Percentiles rank a stretch among this genome's conserved stretches.
These are phyloP conservation scores for Chaetomium fimeti DNA, from an alignment of 495 filamentous ascomycete species.

Conservation along the genomic window DNA sequence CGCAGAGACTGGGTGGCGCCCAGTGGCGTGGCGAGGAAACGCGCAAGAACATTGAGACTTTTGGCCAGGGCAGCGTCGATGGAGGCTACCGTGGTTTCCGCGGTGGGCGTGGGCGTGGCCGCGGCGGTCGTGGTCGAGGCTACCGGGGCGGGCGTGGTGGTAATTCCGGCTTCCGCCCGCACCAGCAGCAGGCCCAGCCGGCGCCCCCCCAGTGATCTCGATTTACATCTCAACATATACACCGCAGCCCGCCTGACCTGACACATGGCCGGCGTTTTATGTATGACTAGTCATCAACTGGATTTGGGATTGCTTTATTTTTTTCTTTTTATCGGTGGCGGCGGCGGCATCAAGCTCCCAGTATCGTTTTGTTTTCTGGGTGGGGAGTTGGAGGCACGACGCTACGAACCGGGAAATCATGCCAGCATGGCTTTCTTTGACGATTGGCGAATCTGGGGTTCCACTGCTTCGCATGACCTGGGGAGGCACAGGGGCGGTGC, in stretches of 20 bases:
- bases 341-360: conserved; percentile 7
- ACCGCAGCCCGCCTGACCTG: conserved; percentile 9
- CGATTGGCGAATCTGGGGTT: conserved; percentile 7
- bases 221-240: background rate
- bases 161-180: conserved; percentile 35
- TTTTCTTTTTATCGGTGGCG: background rate
- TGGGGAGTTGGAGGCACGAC: conserved; percentile 10
- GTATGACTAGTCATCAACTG: conserved; percentile 25
- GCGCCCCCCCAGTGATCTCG: conserved; percentile 32
- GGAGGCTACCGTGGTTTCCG: conserved; percentile 73
- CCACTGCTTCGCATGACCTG: conserved; percentile 2
- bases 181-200: conserved; percentile 24
- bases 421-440: conserved; percentile 8
- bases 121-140: conserved; percentile 55
- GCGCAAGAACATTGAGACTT: conserved; percentile 95
- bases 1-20: conserved; percentile 69
- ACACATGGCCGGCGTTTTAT: conserved; percentile 13
- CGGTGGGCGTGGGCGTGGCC: conserved; percentile 61
- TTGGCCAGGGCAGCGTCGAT: conserved; percentile 96
- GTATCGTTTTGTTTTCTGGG: conserved; percentile 10
- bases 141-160: conserved; percentile 48
- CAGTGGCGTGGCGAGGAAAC: conserved; percentile 92
- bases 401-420: conserved; percentile 11
- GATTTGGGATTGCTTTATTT: conserved; percentile 22
- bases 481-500: background rate